Evolutionary conservation across 345 rosid species (phyloP), one percentile per base, ranked within the genome.

Genomic region (Aquilaria yunnanensis): DNA sequence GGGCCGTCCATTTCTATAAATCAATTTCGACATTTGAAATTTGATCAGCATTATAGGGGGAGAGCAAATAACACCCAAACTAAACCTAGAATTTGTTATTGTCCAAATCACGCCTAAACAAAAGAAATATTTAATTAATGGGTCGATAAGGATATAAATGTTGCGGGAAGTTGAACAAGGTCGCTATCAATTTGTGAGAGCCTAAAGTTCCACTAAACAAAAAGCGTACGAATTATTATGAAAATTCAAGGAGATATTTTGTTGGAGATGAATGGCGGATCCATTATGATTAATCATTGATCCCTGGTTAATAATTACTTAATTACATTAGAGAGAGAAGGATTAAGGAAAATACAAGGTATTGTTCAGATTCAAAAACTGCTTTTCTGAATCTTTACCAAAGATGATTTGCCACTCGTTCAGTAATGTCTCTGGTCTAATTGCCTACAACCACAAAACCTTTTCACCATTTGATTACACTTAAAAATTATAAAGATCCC

Each of bases 31-130:
- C 46, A 32, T 52, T 23, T 29, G 51, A 14, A 59, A 16, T 2
- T 23, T 23, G 23, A 23, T 23, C 23, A 55, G 47, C n/a, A 30
- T 9, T 52, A 55, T 12, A 41, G 56, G 41, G 56, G 34, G 57
- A 31, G 71, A 63, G 62, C 68, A 72, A 67, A 63, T 72, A 72
- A 72, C 60, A 67, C 76, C 68, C 59, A 59, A 54, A 64, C 50
- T 51, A 54, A 45, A 34, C 43, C 7, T 34, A 57, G 6, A 65
- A 48, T 45, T 9, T 9, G 64, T 11, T 32, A 56, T 31, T 14
- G 33, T 58, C 30, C 57, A 67, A 52, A 67, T 59, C 54, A 54
- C 58, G 71, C 61, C 67, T 64, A 66, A 57, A 54, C 29, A 50
- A 12, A 47, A 57, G 37, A 51, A 57, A 51, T 47, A 66, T 50